Evolutionary conservation across 352 stramenopile species (phyloP).

Genomic region (Phytophthora sojae): DNA sequence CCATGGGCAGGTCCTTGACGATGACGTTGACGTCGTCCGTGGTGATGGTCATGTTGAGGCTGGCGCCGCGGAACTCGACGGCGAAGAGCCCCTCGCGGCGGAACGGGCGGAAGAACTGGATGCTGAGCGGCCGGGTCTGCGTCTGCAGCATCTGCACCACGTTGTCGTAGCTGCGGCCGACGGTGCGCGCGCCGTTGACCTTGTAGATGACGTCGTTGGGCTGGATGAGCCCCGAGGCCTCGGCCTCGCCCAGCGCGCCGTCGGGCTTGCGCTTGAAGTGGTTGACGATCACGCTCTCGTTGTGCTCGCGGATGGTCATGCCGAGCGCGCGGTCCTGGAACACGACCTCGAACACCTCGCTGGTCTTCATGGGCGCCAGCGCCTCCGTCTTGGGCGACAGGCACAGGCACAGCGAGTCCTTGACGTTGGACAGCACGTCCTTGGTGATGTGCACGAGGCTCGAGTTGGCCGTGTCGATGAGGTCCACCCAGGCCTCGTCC

Average conservation of each 20-base stretch:
- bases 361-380: conserved; percentile 81
- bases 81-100: conserved; percentile 81
- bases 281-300: conserved; percentile 88
- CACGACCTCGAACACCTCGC: conserved; percentile 80
- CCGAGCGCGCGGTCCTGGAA: conserved; percentile 77
- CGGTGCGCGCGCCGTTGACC: conserved; percentile 76
- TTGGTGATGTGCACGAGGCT: conserved; percentile 88
- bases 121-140: conserved; percentile 69
- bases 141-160: conserved; percentile 90
- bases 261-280: conserved; percentile 78
- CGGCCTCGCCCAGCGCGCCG: conserved; percentile 58
- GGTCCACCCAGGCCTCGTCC: conserved; percentile 88
- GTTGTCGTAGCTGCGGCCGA: conserved; percentile 82
- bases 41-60: conserved; percentile 89
- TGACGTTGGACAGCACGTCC: conserved; percentile 58
- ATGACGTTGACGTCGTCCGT: conserved; percentile 88
- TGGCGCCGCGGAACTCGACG: conserved; percentile 81
- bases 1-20: conserved; percentile 85
- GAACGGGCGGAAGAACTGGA: conserved; percentile 88
- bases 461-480: conserved; percentile 85
- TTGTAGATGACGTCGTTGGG: conserved; percentile 90
- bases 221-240: conserved; percentile 64
- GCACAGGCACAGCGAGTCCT: conserved; percentile 78
- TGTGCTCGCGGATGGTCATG: conserved; percentile 88
- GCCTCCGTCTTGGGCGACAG: conserved; percentile 87